Base-by-base conservation (phyloP, 2,329 filamentous ascomycete species). In the Periconia sp. region DNA sequence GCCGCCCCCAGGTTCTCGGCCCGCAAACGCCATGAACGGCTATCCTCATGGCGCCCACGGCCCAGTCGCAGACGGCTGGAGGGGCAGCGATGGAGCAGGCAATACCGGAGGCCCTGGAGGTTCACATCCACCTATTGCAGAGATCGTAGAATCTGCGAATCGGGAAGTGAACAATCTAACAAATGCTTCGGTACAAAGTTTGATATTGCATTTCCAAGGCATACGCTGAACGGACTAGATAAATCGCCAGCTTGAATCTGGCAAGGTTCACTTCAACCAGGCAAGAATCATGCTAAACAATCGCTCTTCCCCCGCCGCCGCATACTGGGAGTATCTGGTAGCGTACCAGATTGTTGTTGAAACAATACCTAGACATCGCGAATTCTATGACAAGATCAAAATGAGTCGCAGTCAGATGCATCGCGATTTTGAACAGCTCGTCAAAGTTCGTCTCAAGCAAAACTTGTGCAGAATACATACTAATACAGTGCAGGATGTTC, bases 281-380 rank as follows among this genome's bases (percentile, higher is more conserved):
- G 86, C 88, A 25, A 80, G 84, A 38, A 75, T 78, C 43, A 57
- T 84, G 45, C 53, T 67, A 19, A 42, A 46, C 33, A 55, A 43
- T 23, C 64, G 67, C 25, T 23, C 80, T 81, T 48, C 70, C 75
- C 82, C 85, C 4, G 90, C 94, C 11, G 62, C 70, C 84, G 92
- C 92, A 3, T 86, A 95, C 41, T 82, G 87, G 52, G 88, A 95
- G 48, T 97, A 92, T 63, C 80, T 97, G 44, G 83, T 86, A 50
- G 89, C 92, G 9, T 91, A 82, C 46, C 85, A 91, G 43, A 87
- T 96, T 41, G 81, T 88, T 11, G 79, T 91, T 36, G 85, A 92
- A 42, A 75, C 85, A 29, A 85, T 97, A 18, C 88, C 89, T 2
- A 78, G 78, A 24, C 90, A 95, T 65, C 83, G 81, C 43, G 88